Base-by-base conservation (phyloP, 371 early-diverging fungal species). In the Lichtheimia ramosa region DNA sequence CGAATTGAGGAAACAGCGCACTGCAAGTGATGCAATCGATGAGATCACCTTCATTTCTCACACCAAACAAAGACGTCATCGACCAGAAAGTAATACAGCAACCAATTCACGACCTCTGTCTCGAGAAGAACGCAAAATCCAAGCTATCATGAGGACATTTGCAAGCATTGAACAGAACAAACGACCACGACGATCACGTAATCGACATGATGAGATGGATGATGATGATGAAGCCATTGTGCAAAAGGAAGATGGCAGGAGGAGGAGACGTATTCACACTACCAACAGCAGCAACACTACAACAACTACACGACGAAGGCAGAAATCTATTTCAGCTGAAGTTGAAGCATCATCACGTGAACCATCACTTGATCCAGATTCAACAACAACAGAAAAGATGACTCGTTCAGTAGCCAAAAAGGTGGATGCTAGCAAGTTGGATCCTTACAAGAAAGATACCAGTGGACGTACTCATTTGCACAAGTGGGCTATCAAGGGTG, bases 121-220 rank as follows among this genome's bases (percentile, higher is more conserved):
- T 0, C 75, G 89, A 6, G 89, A 90, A 59, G 88, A 90, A 58
- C 81, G 87, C 43, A 89, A 89, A 66, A 83, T 89, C 51, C 85
- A 88, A 56, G 81, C 77, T 16, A 70, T 86, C 43, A 76, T 89
- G 75, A 74, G 78, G 8, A 79, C 79, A 0, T 77, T 81, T 49
- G 70, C 69, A 55, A 66, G 71, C 15, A 69, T 81, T 62, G 80
- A 81, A 53, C 73, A 83, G 48, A 56, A 51, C 53, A 56, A 65
- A 24, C 58, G 52, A 8, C 53, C 53, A 42, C 43, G 54, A 39
- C 46, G 46, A 10, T 25, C 54, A 3, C 41, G 5, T 27, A 59
- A 1, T 63, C 69, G 20, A 51, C 65, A 75, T 52, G 81, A 69
- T 41, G 62, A 68, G n/a, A 59, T 61, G 15, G 64, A 69, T 0